Evolutionary conservation across 2,329 filamentous ascomycete species (phyloP).

Genomic region (Alternaria consortialis): DNA sequence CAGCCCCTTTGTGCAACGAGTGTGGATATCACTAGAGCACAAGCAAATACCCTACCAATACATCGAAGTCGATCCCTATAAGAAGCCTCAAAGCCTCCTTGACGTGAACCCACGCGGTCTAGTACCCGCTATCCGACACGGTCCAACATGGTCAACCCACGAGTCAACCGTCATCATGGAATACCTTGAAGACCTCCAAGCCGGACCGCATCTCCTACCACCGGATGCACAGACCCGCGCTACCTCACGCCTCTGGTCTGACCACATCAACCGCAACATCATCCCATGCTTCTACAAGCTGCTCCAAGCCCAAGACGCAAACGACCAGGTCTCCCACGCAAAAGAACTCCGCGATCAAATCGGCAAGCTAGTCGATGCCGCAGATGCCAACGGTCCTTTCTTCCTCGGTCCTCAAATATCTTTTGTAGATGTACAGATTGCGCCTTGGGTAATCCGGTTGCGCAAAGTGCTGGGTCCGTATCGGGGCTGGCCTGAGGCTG

Average conservation of each 20-base stretch:
- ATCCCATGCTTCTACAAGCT: slow-evolving; percentile 80
- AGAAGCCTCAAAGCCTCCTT: slow-evolving; percentile 73
- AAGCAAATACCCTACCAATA: slow-evolving; percentile 85
- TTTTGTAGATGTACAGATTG: slow-evolving; percentile 78
- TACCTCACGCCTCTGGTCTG: slow-evolving; percentile 79
- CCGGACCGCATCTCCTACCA: slow-evolving; percentile 70
- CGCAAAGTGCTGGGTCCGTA: slow-evolving; percentile 71
- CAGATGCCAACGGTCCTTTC: slow-evolving; percentile 70
- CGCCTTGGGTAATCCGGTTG: slow-evolving; percentile 76
- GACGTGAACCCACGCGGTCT: slow-evolving; percentile 79
- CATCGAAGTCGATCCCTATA: slow-evolving; percentile 83
- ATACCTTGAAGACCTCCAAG: slow-evolving; percentile 82
- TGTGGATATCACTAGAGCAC: slow-evolving; percentile 87
- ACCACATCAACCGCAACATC: slow-evolving; percentile 81
- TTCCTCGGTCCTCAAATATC: slow-evolving; percentile 67
- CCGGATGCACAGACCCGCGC: slow-evolving; percentile 73
- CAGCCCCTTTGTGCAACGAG: slow-evolving; percentile 84
- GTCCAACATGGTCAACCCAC: slow-evolving; percentile 78
- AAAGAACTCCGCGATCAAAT: slow-evolving; percentile 73
- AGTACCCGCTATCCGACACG: slow-evolving; percentile 79
- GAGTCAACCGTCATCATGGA: slow-evolving; percentile 85
- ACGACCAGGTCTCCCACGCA: slow-evolving; percentile 67
- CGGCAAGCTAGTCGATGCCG: slow-evolving; percentile 66
- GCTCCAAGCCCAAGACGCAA: slow-evolving; percentile 69
- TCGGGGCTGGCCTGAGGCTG: slow-evolving; percentile 71